These are phyloP conservation scores for Arachis monticola DNA, from an alignment of 331 rosid species.

Conservation along the genomic window DNA sequence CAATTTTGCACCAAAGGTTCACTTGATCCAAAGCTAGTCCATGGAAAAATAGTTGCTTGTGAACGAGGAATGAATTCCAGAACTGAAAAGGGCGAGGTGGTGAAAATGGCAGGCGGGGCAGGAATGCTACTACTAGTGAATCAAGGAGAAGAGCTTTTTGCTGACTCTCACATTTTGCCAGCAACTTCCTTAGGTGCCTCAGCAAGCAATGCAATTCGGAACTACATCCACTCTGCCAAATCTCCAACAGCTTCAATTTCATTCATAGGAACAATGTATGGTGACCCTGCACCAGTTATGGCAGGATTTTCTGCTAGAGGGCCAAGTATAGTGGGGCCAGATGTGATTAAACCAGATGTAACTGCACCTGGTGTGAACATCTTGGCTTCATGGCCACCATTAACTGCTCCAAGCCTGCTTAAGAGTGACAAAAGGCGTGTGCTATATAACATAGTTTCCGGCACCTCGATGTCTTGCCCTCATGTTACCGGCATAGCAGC, in stretches of 20 bases:
- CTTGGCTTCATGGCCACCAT: slow-evolving; percentile 76
- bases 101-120: slow-evolving; percentile 65
- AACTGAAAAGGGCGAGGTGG: slow-evolving; percentile 49
- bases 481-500: slow-evolving; percentile 69
- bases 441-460: slow-evolving; percentile 64
- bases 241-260: slow-evolving; percentile 50
- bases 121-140: slow-evolving; percentile 53
- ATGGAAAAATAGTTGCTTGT: slow-evolving; percentile 65
- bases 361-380: slow-evolving; percentile 82
- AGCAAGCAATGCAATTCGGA: slow-evolving; percentile 46
- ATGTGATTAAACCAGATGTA: slow-evolving; percentile 68
- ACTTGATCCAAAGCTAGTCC: slow-evolving; percentile 49
- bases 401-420: slow-evolving; percentile 44
- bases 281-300: slow-evolving; percentile 57
- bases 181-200: slow-evolving; percentile 59
- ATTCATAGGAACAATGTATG: slow-evolving; percentile 57
- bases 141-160: slow-evolving; percentile 64
- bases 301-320: slow-evolving; percentile 76
- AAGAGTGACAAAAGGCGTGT: slow-evolving; percentile 50
- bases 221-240: slow-evolving; percentile 38
- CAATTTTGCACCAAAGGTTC: slow-evolving; percentile 46
- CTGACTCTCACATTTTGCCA: slow-evolving; percentile 59
- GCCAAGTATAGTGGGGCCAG: slow-evolving; percentile 50
- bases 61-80: slow-evolving; percentile 45
- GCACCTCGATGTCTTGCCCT: slow-evolving; percentile 84